Percentiles rank a stretch among this genome's conserved stretches.
Conservation (phyloP, 2,329 filamentous ascomycete genomes). For the Ophiosphaerella korrae region DNA sequence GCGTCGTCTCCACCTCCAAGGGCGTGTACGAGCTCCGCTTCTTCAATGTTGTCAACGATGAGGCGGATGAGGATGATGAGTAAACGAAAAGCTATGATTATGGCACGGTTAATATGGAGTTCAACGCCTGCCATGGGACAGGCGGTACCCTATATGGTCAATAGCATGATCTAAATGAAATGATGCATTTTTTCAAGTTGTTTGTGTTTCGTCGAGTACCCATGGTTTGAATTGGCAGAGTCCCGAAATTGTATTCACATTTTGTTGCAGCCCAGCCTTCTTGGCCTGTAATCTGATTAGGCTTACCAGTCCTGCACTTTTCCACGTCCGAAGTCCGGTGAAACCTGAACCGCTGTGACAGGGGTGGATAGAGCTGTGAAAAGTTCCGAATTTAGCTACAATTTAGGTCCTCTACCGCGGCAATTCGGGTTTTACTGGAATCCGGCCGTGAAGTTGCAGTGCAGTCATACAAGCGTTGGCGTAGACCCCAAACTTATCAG, state of each 20-base stretch:
- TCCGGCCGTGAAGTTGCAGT: too few species aligned
- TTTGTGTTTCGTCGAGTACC: not conserved
- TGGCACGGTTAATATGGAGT: slow-evolving; percentile 25
- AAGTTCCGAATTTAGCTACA: too few species aligned
- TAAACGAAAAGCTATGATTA: slow-evolving; percentile 60
- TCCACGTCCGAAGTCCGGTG: too few species aligned
- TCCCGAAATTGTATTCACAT: not conserved
- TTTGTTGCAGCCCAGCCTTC: not conserved
- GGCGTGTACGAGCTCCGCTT: slow-evolving; percentile 99
- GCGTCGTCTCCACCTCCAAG: slow-evolving; percentile 96
- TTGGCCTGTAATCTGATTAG: too few species aligned
- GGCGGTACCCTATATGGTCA: slow-evolving; percentile 27
- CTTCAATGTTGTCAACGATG: slow-evolving; percentile 99
- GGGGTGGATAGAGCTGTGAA: too few species aligned
- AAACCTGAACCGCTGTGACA: too few species aligned
- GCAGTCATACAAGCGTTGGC: too few species aligned
- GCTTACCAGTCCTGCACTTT: too few species aligned
- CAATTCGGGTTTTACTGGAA: too few species aligned
- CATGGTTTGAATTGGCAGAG: too few species aligned
- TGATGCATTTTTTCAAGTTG: slow-evolving; percentile 25
- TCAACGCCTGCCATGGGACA: slow-evolving; percentile 17
- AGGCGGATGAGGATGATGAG: slow-evolving; percentile 97
- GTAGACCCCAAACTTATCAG: too few species aligned
- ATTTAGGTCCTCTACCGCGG: too few species aligned
- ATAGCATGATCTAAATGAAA: slow-evolving; percentile 40